A percentile compares a stretch with the other conserved stretches of the same genome.
These are phyloP conservation scores for Botryotinia globosa DNA, from an alignment of 2,329 filamentous ascomycete genomes.

Conservation along the genomic window DNA sequence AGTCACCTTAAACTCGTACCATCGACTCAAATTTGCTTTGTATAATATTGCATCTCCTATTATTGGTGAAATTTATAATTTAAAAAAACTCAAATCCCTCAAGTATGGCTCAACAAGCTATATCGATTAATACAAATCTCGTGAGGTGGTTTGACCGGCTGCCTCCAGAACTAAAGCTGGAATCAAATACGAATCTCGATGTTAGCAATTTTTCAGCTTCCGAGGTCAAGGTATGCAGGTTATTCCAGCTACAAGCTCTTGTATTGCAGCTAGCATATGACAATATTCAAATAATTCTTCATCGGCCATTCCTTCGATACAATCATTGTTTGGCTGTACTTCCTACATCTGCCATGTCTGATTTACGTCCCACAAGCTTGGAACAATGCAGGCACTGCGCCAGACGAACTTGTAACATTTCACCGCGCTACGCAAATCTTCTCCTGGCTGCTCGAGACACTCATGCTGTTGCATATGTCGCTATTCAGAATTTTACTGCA, in stretches of 20 bases:
- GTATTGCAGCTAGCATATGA: neutral
- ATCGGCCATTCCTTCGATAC: neutral
- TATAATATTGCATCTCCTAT: neutral
- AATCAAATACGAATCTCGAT: neutral
- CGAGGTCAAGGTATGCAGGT: neutral
- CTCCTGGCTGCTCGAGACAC: neutral
- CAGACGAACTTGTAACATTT: neutral
- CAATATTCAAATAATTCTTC: neutral
- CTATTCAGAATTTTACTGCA: neutral
- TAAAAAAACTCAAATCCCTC: neutral
- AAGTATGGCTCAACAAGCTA: neutral
- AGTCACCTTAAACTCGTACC: neutral
- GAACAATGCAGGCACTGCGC: neutral
- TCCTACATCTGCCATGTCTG: neutral
- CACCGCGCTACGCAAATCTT: neutral
- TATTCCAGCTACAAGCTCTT: neutral
- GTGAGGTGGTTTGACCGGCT: neutral
- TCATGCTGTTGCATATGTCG: neutral
- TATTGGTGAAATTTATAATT: neutral
- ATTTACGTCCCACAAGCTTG: neutral
- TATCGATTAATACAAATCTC: neutral
- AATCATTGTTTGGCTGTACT: neutral
- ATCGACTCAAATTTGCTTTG: neutral
- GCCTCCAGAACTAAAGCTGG: neutral
- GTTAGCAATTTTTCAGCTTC: neutral